phyloP scores from a whole-genome alignment of 345 rosid species.

The Brassica cretica region DNA sequence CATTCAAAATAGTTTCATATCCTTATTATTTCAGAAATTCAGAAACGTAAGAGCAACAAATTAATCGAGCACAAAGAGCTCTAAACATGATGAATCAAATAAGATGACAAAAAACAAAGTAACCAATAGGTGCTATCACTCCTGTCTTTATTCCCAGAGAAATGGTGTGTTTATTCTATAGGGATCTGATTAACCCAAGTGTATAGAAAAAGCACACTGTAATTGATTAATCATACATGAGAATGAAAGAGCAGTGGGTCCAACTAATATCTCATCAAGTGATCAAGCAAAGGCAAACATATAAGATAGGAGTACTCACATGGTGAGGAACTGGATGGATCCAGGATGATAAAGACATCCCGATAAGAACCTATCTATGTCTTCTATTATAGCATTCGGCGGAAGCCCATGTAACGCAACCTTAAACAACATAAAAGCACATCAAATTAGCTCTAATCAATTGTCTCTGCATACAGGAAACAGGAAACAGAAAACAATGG shows the following conservation, averaged over 20 bases:
- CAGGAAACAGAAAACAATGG: too few relatives aligned
- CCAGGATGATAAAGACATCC: conserved; percentile 63
- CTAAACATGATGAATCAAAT: neutral
- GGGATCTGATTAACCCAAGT: conserved; percentile 6
- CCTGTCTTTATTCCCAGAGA: neutral
- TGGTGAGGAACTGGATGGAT: conserved; percentile 41
- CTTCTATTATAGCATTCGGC: conserved; percentile 47
- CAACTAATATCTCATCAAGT: neutral
- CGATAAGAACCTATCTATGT: conserved; percentile 69
- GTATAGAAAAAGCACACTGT: neutral
- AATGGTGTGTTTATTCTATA: neutral
- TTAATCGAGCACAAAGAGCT: neutral
- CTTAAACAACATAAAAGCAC: conserved; percentile 43
- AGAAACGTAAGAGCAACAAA: neutral
- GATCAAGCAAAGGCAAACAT: neutral
- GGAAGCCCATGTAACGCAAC: conserved; percentile 66
- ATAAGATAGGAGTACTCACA: conserved; percentile 42
- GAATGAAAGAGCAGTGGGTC: neutral
- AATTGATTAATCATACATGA: neutral
- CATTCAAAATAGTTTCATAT: neutral
- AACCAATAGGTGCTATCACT: neutral
- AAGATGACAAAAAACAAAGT: neutral
- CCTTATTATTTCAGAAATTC: neutral
- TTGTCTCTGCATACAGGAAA: neutral
- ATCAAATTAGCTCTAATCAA: neutral